Percentiles rank a stretch among this genome's conserved stretches.
Evolutionary conservation across 2,329 filamentous ascomycete genomes (phyloP).

Genomic region (Emericellopsis cladophorae): DNA sequence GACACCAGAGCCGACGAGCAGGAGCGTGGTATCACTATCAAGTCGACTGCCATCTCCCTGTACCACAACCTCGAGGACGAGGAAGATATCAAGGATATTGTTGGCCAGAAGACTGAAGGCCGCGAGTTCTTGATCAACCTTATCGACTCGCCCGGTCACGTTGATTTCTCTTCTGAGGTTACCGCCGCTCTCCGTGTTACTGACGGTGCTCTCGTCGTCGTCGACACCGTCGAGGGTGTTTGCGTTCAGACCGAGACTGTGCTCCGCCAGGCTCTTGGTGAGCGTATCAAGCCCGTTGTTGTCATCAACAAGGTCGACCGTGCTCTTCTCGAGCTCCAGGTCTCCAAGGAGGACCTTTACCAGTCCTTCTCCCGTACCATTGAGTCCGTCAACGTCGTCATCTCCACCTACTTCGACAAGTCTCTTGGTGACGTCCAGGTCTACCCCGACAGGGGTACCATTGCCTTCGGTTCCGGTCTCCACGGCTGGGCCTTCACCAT

Average conservation of each 20-base stretch:
- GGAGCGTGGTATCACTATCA: conserved; percentile 99
- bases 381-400: conserved; percentile 99
- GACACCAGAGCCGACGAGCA: conserved; percentile 97
- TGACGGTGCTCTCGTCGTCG: conserved; percentile 97
- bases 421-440: conserved; percentile 94
- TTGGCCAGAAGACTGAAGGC: conserved; percentile 75
- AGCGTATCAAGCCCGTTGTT: conserved; percentile 99
- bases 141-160: conserved; percentile 99
- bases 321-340: conserved; percentile 96
- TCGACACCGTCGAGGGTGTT: conserved; percentile 99
- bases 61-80: conserved; percentile 71
- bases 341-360: conserved; percentile 98
- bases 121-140: conserved; percentile 99
- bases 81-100: conserved; percentile 92
- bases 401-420: conserved; percentile 98
- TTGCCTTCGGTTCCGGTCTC: conserved; percentile 98
- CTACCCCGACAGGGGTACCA: conserved; percentile 93
- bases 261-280: conserved; percentile 94
- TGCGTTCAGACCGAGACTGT: conserved; percentile 99
- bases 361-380: conserved; percentile 99
- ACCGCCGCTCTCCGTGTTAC: conserved; percentile 99
- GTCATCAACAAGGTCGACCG: conserved; percentile 99
- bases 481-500: conserved; percentile 99
- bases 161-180: conserved; percentile 99
- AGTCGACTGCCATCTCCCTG: conserved; percentile 98